These are phyloP conservation scores for Elaeis guineensis DNA, from an alignment of 176 grass and related monocot species.

Conservation along the genomic window DNA sequence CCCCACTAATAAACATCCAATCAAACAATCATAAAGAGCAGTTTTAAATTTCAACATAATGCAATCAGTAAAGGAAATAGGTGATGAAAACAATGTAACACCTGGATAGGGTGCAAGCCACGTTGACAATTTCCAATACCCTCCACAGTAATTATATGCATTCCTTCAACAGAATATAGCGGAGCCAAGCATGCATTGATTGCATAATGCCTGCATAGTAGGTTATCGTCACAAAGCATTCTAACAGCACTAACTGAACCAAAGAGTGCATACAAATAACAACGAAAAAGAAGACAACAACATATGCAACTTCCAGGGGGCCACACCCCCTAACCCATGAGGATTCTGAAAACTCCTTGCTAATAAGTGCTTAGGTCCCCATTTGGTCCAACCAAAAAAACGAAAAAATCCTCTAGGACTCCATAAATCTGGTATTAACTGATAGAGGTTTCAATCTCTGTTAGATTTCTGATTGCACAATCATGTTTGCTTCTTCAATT, in stretches of 20 bases:
- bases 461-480: too few species aligned
- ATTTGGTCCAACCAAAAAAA: too few species aligned
- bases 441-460: too few species aligned
- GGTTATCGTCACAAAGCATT: neutral
- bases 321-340: too few species aligned
- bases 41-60: neutral
- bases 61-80: slow-evolving; percentile 18
- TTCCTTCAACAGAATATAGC: slow-evolving; percentile 93
- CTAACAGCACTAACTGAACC: slow-evolving; percentile 1
- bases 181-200: slow-evolving; percentile 95
- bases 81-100: slow-evolving; percentile 22
- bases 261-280: slow-evolving; percentile 3
- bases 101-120: slow-evolving; percentile 92
- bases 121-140: slow-evolving; percentile 66
- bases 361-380: too few species aligned
- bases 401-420: too few species aligned
- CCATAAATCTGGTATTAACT: too few species aligned
- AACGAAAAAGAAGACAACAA: neutral
- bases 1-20: too few species aligned
- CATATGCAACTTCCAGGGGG: too few species aligned
- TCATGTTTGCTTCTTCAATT: too few species aligned
- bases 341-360: too few species aligned
- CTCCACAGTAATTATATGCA: slow-evolving; percentile 96
- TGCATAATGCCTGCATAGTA: slow-evolving; percentile 67
- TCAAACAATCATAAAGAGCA: neutral